These are phyloP conservation scores for Entomortierella lignicola DNA, from an alignment of 192 early-diverging fungal genomes.

Conservation along the genomic window DNA sequence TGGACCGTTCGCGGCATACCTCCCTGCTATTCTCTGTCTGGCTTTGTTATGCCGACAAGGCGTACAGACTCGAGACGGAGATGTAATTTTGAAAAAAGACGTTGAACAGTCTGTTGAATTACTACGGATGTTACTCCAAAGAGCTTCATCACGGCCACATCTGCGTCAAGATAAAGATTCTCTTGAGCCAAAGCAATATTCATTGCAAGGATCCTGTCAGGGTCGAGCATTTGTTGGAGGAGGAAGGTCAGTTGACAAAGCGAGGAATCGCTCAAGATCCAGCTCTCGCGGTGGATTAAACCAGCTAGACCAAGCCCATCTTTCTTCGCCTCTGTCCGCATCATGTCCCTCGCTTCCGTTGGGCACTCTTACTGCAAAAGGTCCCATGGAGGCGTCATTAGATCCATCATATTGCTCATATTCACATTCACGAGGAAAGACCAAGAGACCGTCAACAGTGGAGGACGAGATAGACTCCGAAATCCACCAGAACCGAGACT, in stretches of 20 bases:
- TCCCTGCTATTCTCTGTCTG: conserved; percentile 39
- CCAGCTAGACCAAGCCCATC: neutral
- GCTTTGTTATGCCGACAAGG: conserved; percentile 39
- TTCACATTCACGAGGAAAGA: neutral
- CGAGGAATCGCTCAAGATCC: neutral
- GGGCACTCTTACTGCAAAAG: neutral
- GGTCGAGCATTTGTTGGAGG: neutral
- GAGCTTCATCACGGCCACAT: conserved; percentile 10
- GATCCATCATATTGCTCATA: neutral
- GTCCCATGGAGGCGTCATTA: neutral
- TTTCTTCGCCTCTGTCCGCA: conserved; percentile 12
- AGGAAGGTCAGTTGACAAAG: neutral
- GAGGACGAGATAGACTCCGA: conserved; percentile 10
- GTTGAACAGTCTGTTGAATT: conserved; percentile 26
- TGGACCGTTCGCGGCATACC: conserved; percentile 32
- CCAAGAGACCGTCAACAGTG: conserved; percentile 8
- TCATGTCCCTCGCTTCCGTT: conserved; percentile 31
- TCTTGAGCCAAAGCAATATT: neutral
- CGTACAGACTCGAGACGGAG: conserved; percentile 22
- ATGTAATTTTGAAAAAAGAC: conserved; percentile 24
- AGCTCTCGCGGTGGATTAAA: neutral
- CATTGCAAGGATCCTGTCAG: neutral
- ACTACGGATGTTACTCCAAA: conserved; percentile 6
- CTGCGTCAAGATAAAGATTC: neutral
- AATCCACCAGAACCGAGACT: neutral